Evolutionary conservation across 2,329 filamentous ascomycete genomes (phyloP), one percentile per base, ranked within the genome.

Genomic region (Septoria petroselini): DNA sequence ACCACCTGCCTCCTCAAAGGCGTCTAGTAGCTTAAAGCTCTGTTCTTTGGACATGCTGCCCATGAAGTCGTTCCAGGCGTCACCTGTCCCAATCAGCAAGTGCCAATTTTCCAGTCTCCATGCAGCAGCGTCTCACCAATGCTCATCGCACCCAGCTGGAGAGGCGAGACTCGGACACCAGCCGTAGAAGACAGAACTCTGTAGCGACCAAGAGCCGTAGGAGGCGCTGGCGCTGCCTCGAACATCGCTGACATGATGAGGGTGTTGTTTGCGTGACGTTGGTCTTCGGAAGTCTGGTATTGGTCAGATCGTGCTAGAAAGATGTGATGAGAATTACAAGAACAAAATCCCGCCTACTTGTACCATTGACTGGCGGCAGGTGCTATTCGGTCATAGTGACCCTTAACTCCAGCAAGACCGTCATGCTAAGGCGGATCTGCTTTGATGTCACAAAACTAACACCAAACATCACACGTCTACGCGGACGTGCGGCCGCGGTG

Each of bases 41-140:
- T 76, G 76, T 41, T 79, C 73, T 63, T 86, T 80, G 63, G 79
- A 75, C 67, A 84, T 86, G 30, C 76, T 75, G 25, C 85, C 85
- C 77, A 88, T 79, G 43, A 73, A 73, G 41, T 66, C 59, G 40
- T 43, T 52, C 85, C 77, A 88, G 78, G 44, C 73, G 73, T 49
- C 34, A 3, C 44, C 44, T 27, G 9, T 27, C 23, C 23, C 5
- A 5, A 9, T 27, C 9, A 29, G 19, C 9, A 14, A 30, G 35
- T 45, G 19, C 19, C 42, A 25, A 29, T 30, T 8, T 27, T 14
- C 29, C 25, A 21, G 66, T 73, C 76, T 83, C 74, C 78, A 27
- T 74, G 70, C 48, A 80, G 69, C 37, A n/a, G 5, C 23, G 23
- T 27, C 23, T 27, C 9, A 27, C 83, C 83, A 68, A 86, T 81